Conservation (phyloP, 768 basidiomycete species). For the Leccinellum luteum region DNA sequence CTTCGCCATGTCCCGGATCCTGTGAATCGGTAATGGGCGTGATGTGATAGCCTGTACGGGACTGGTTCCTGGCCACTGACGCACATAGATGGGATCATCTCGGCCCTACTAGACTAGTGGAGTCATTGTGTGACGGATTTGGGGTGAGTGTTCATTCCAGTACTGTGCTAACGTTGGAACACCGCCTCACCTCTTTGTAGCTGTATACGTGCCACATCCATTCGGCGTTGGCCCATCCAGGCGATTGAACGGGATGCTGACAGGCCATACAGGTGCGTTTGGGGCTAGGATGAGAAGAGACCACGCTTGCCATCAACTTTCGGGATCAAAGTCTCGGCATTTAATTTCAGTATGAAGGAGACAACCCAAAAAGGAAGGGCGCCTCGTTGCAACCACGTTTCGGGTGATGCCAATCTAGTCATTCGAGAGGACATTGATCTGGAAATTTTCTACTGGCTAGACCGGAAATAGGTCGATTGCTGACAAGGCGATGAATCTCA, state of each 20-base stretch:
- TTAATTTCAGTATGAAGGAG: constrained; percentile 17
- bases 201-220: constrained; percentile 3
- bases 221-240: neutral
- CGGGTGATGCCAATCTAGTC: constrained; percentile 27
- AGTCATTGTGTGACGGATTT: constrained; percentile 10
- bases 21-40: constrained; percentile 8
- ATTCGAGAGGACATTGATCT: constrained; percentile 16
- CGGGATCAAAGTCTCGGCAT: constrained; percentile 19
- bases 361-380: constrained; percentile 5
- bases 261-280: constrained; percentile 8
- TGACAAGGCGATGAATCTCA: constrained; percentile 13
- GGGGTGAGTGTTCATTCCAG: neutral
- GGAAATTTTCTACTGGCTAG: constrained; percentile 10
- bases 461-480: constrained; percentile 31
- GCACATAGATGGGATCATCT: constrained; percentile 13
- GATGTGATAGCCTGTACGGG: constrained; percentile 1
- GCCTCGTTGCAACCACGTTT: constrained; percentile 33
- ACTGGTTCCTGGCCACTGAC: constrained; percentile 17
- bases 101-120: neutral
- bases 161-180: neutral
- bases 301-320: constrained; percentile 12
- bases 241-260: neutral
- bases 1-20: neutral
- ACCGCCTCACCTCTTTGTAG: neutral
- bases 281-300: neutral